phyloP scores from a whole-genome alignment of 164 flowering plant genomes.

The Dillenia turbinata region DNA sequence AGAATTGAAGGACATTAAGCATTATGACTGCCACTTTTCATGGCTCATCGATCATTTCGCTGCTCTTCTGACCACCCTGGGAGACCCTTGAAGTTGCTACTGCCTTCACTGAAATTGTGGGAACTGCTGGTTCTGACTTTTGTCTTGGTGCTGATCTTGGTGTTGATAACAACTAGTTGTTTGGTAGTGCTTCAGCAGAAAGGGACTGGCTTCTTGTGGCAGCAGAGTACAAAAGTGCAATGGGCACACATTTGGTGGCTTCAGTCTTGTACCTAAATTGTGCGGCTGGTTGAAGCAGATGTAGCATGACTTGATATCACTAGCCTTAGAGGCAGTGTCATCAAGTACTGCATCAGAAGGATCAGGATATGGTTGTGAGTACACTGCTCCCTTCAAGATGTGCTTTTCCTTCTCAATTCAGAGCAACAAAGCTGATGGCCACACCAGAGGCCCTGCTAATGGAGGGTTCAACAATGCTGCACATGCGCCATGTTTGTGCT shows the following conservation, averaged over 20 bases:
- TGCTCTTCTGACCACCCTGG: constrained; percentile 25
- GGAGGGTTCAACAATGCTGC: constrained; percentile 49
- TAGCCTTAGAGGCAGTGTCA: constrained; percentile 37
- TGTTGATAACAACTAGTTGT: constrained; percentile 29
- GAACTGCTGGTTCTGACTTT: constrained; percentile 17
- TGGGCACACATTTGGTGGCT: constrained; percentile 57
- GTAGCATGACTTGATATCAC: constrained; percentile 36
- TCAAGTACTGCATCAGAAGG: constrained; percentile 18
- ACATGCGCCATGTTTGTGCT: constrained; percentile 39
- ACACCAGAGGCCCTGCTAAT: constrained; percentile 45
- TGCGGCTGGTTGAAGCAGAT: constrained; percentile 54
- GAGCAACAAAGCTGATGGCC: constrained; percentile 35
- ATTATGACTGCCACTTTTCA: neutral
- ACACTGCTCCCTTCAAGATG: constrained; percentile 27
- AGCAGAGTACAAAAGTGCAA: constrained; percentile 39
- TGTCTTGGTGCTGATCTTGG: constrained; percentile 8
- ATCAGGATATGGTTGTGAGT: constrained; percentile 10
- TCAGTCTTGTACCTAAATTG: constrained; percentile 41
- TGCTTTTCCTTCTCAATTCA: constrained; percentile 34
- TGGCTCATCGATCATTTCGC: constrained; percentile 20
- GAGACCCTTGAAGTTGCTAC: constrained; percentile 46
- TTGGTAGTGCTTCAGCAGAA: constrained; percentile 41
- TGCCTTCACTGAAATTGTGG: constrained; percentile 28
- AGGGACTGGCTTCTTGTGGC: constrained; percentile 50
- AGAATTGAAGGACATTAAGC: no score